Conservation (phyloP, 768 basidiomycete species). For the Kwoniella shandongensis region DNA sequence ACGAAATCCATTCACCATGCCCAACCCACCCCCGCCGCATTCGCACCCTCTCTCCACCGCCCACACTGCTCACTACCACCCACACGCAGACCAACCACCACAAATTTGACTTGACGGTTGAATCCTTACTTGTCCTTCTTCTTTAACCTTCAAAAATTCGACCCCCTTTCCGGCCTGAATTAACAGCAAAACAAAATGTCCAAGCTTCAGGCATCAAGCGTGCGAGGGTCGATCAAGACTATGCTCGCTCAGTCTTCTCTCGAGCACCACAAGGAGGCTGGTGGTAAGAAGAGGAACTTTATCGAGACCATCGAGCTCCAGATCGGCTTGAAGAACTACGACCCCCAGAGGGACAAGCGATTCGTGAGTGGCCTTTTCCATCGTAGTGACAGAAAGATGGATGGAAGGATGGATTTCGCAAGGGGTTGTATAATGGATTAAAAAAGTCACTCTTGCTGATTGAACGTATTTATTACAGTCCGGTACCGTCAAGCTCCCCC, state of each 20-base stretch:
- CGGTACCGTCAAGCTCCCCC: constrained; percentile 69
- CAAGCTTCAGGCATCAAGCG: constrained; percentile 99
- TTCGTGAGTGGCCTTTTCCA: constrained; percentile 64
- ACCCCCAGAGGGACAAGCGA: constrained; percentile 99
- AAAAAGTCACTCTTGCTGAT: no score
- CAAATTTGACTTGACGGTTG: not conserved
- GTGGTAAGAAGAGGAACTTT: constrained; percentile 55
- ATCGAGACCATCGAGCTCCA: constrained; percentile 56
- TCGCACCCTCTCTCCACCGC: not conserved
- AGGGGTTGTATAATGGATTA: no score
- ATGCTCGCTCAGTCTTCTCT: constrained; percentile 77
- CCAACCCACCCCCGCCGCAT: not conserved
- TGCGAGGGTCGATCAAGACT: constrained; percentile 95
- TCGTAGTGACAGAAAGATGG: no score
- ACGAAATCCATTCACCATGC: constrained; percentile 15
- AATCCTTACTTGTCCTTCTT: constrained; percentile 12
- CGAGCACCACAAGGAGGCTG: constrained; percentile 62
- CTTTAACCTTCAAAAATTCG: constrained; percentile 19
- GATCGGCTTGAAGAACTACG: constrained; percentile 56
- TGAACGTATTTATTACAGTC: constrained; percentile 11
- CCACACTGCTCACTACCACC: constrained; percentile 1
- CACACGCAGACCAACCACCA: not conserved
- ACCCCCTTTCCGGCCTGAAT: constrained; percentile 22
- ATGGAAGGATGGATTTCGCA: no score
- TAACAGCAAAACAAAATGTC: constrained; percentile 35